These are phyloP conservation scores for Diutina rugosa DNA, from an alignment of 1,139 yeast species.

Conservation along the genomic window DNA sequence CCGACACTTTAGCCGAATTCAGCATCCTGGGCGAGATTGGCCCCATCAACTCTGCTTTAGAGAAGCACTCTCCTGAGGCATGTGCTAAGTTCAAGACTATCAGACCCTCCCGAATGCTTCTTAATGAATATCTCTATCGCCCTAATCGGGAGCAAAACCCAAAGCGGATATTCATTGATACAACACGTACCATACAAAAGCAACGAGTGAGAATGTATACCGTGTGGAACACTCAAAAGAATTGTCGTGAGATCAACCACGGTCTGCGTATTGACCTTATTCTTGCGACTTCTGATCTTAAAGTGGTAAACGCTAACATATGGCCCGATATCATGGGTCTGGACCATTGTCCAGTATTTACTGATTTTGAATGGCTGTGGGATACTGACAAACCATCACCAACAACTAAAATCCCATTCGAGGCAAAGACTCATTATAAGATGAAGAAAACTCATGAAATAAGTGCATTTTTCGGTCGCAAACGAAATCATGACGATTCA, in stretches of 20 bases:
- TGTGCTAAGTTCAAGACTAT: slow-evolving; percentile 30
- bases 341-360: slow-evolving; percentile 86
- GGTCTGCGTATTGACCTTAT: slow-evolving; percentile 86
- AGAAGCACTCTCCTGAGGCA: slow-evolving; percentile 21
- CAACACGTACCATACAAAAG: slow-evolving; percentile 48
- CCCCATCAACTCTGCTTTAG: slow-evolving; percentile 16
- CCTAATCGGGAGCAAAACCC: neutral
- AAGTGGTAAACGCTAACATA: slow-evolving; percentile 41
- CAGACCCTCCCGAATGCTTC: slow-evolving; percentile 25
- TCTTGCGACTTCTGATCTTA: slow-evolving; percentile 25
- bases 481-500: neutral
- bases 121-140: slow-evolving; percentile 18
- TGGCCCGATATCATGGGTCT: slow-evolving; percentile 69
- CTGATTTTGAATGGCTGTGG: slow-evolving; percentile 37
- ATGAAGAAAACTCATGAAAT: slow-evolving; percentile 38
- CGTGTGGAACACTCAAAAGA: slow-evolving; percentile 79
- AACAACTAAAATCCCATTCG: slow-evolving; percentile 27
- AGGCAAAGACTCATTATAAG: slow-evolving; percentile 41
- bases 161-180: slow-evolving; percentile 37
- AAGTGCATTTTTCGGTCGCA: slow-evolving; percentile 29
- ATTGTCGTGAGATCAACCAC: slow-evolving; percentile 69
- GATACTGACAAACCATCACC: slow-evolving; percentile 1
- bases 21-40: slow-evolving; percentile 14
- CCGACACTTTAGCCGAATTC: slow-evolving; percentile 43
- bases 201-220: slow-evolving; percentile 61